Percentiles rank a stretch among this genome's conserved stretches.
phyloP scores from a whole-genome alignment of 495 filamentous ascomycete species.

The Penicilliopsis zonata region DNA sequence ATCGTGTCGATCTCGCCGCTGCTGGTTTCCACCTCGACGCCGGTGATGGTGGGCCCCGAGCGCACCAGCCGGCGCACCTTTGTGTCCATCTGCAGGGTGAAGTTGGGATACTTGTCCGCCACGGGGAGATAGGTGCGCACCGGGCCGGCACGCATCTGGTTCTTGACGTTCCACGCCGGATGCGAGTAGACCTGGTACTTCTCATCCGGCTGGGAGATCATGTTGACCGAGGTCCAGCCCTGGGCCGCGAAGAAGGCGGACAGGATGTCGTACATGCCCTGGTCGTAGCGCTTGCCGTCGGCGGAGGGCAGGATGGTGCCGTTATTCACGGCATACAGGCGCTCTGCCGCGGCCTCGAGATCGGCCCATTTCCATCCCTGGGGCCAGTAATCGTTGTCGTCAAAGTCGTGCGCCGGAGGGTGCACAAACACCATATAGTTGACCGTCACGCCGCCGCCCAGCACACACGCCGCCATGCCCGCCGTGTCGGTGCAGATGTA shows the following conservation, averaged over 20 bases:
- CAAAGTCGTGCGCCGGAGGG: constrained; percentile 50
- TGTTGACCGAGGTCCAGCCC: constrained; percentile 47
- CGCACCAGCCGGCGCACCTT: constrained; percentile 51
- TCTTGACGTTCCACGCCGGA: constrained; percentile 50
- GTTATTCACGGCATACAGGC: constrained; percentile 54
- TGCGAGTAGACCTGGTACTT: constrained; percentile 55
- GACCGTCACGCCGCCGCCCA: constrained; percentile 67
- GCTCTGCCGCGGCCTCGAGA: constrained; percentile 37
- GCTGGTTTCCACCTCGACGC: constrained; percentile 57
- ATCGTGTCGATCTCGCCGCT: too few relatives aligned
- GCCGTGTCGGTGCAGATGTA: constrained; percentile 44
- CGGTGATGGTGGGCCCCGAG: constrained; percentile 44
- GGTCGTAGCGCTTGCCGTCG: constrained; percentile 55
- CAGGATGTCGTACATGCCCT: constrained; percentile 48
- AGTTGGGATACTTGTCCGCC: constrained; percentile 48
- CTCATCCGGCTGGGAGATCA: constrained; percentile 41
- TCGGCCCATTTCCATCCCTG: constrained; percentile 54
- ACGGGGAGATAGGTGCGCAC: constrained; percentile 57
- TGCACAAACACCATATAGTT: constrained; percentile 55
- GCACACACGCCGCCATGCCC: constrained; percentile 65
- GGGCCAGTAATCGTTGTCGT: constrained; percentile 59
- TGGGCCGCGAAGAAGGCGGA: constrained; percentile 32
- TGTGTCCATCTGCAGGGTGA: constrained; percentile 53
- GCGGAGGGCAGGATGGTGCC: constrained; percentile 52
- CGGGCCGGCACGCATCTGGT: constrained; percentile 56